Base-by-base conservation (phyloP, 495 filamentous ascomycete genomes). In the Podospora appendiculata region DNA sequence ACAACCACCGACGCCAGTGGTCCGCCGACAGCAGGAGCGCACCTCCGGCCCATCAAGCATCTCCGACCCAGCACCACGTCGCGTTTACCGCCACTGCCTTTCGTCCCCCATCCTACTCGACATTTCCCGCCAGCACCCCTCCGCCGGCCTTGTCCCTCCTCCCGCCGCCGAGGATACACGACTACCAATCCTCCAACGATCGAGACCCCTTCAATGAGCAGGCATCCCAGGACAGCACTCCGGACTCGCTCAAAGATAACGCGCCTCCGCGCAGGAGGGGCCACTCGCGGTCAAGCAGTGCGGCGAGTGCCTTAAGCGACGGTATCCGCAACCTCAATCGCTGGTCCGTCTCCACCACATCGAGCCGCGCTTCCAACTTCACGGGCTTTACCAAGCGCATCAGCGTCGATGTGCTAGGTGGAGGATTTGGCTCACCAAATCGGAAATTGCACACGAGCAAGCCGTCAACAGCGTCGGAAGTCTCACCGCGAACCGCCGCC, bases 301-400 rank as follows among this genome's bases (percentile, higher is more conserved):
- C 62, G 18, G 66, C 66, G 33, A 25, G 25, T 25, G 75, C 69
- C 48, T 67, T 83, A 51, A 77, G 73, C 59, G 86, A 88, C 60
- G 81, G 82, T 4, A 68, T 89, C 41, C 82, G 80, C 34, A 89
- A 83, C 52, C 76, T 89, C 60, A 89, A 92, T 67, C 83, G 88
- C 49, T 92, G 87, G 89, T 91, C 87, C 32, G 80, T 85, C 32
- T 89, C 86, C 4, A 88, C 89, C 17, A 62, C 78, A 9, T 89
- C 85, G 42, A 90, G 86, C 65, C 80, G 73, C 44, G 68, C 75
- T 33, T 86, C 85, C 39, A 69, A 75, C 70, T 41, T 73, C 65
- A 59, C 76, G 62, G 81, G 73, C 55, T 76, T 75, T 56, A 79
- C 82, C 41, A 77, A 77, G 51, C 74, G 79, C 55, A 71, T 82